phyloP scores from a whole-genome alignment of 2,329 filamentous ascomycete genomes.

The Orbilia quercus region DNA sequence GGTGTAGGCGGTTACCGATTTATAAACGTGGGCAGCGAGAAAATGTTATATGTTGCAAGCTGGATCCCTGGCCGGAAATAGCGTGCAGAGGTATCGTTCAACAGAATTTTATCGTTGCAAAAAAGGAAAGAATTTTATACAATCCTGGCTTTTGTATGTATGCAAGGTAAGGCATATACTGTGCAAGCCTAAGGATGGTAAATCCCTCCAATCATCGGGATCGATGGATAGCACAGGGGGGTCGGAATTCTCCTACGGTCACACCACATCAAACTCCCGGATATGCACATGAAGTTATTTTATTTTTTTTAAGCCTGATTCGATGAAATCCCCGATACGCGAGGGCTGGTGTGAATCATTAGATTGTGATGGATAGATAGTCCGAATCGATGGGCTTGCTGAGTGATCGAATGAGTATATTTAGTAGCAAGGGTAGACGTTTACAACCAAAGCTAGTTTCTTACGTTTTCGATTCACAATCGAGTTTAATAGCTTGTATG shows the following conservation, averaged over 20 bases:
- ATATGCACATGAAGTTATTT: constrained; percentile 29
- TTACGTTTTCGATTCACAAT: no score
- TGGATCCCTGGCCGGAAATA: constrained; percentile 15
- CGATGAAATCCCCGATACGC: constrained; percentile 49
- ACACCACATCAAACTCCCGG: constrained; percentile 12
- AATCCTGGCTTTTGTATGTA: constrained; percentile 2
- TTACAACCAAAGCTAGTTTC: background rate
- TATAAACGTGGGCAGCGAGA: constrained; percentile 41
- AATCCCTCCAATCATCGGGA: constrained; percentile 39
- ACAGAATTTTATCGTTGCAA: background rate
- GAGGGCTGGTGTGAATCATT: constrained; percentile 32
- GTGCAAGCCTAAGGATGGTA: constrained; percentile 1
- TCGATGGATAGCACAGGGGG: constrained; percentile 11
- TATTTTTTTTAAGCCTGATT: constrained; percentile 36
- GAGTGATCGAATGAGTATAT: constrained; percentile 23
- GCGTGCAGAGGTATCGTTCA: background rate
- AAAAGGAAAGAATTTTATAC: background rate
- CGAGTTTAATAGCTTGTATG: background rate
- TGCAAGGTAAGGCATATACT: constrained; percentile 2
- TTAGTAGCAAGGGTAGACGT: constrained; percentile 20
- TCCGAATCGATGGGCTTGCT: background rate
- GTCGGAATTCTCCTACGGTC: constrained; percentile 36
- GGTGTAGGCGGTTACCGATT: constrained; percentile 13
- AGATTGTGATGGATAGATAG: constrained; percentile 21
- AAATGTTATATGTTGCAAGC: constrained; percentile 18